A percentile compares a stretch with the other conserved stretches of the same genome.
phyloP scores from a whole-genome alignment of 2,329 filamentous ascomycete species.

The Botrytis pseudocinerea region DNA sequence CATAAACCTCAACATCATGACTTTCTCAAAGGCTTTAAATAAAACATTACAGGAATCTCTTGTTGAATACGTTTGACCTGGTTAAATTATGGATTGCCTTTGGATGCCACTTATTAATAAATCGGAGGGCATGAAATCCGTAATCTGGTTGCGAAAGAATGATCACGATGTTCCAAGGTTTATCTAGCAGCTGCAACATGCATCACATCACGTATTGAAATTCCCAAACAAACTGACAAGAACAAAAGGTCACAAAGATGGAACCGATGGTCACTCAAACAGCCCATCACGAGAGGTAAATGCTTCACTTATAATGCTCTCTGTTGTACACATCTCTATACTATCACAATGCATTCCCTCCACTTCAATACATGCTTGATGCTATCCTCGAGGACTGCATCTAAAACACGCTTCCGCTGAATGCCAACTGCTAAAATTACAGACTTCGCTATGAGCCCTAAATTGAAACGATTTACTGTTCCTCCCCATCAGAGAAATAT shows the following conservation, averaged over 20 bases:
- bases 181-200: background rate
- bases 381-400: background rate
- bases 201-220: background rate
- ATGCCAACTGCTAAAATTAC: conserved; percentile 22
- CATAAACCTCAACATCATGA: background rate
- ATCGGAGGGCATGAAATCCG: background rate
- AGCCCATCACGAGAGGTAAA: background rate
- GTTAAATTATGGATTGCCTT: background rate
- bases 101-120: background rate
- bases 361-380: conserved; percentile 13
- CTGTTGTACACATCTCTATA: conserved; percentile 22
- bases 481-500: conserved; percentile 59
- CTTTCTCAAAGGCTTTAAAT: background rate
- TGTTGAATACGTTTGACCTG: no score
- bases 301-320: conserved; percentile 10
- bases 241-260: background rate
- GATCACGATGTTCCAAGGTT: background rate
- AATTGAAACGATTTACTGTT: conserved; percentile 28
- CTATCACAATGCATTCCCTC: conserved; percentile 11
- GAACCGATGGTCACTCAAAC: background rate
- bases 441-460: background rate
- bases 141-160: background rate
- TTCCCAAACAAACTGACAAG: background rate
- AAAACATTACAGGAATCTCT: background rate
- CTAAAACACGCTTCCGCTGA: conserved; percentile 13